Conservation (phyloP, 495 filamentous ascomycete genomes). For the Xylaria bambusicola region DNA sequence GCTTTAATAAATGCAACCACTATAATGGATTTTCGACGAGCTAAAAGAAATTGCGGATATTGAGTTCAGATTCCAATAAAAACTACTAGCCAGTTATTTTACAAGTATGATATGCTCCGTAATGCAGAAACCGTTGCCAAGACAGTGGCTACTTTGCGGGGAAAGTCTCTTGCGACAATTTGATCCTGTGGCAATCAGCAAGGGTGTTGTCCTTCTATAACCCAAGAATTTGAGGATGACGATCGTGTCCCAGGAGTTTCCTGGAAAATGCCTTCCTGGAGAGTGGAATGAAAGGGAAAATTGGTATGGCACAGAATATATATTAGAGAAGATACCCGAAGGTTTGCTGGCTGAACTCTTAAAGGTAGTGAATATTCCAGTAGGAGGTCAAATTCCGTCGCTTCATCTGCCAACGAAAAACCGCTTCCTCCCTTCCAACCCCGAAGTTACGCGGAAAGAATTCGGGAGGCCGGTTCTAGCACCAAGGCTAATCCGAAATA, state of each 20-base stretch:
- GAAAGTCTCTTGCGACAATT: constrained; percentile 70
- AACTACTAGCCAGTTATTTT: constrained; percentile 83
- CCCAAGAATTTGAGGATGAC: constrained; percentile 88
- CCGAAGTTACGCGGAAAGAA: constrained; percentile 93
- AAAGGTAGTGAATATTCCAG: constrained; percentile 58
- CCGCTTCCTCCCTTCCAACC: constrained; percentile 90
- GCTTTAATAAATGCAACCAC: constrained; percentile 75
- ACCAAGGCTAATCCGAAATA: constrained; percentile 85
- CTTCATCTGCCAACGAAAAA: constrained; percentile 90
- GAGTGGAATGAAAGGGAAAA: constrained; percentile 85
- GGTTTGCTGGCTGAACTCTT: constrained; percentile 71
- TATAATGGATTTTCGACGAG: constrained; percentile 92
- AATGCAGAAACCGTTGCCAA: constrained; percentile 88
- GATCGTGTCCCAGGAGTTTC: constrained; percentile 78
- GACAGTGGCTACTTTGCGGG: constrained; percentile 86
- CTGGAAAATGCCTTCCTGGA: no score
- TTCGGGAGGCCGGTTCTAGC: constrained; percentile 68
- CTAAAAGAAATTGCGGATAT: constrained; percentile 86
- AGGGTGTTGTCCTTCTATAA: constrained; percentile 71
- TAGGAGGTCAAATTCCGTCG: constrained; percentile 61
- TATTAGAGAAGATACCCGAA: constrained; percentile 74
- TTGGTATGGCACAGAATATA: constrained; percentile 98
- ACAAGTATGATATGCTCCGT: constrained; percentile 76
- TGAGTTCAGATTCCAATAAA: constrained; percentile 92
- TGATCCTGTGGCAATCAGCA: constrained; percentile 71